Conservation (phyloP, 257 asterid genomes). For the Eustoma russellianum region DNA sequence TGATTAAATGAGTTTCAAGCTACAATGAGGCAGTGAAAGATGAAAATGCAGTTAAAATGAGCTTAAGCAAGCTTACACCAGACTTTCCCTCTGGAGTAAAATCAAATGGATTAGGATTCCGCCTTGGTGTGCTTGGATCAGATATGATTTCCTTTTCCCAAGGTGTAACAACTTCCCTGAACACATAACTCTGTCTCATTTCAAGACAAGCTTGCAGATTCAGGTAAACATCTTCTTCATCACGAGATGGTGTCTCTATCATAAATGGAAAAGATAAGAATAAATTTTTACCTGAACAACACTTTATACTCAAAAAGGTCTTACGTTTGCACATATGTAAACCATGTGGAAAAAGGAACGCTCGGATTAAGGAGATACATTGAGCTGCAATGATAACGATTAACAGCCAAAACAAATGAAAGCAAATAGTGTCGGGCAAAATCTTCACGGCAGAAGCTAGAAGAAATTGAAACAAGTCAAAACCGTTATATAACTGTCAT, state of each 20-base stretch:
- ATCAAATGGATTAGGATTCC: slow-evolving; percentile 73
- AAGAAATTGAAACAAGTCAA: too few relatives aligned
- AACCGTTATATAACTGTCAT: too few relatives aligned
- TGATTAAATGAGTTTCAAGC: slow-evolving; percentile 1
- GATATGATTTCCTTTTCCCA: slow-evolving; percentile 85
- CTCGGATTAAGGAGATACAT: too few relatives aligned
- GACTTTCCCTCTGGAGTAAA: slow-evolving; percentile 59
- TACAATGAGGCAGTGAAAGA: slow-evolving; percentile 4
- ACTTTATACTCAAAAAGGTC: background rate
- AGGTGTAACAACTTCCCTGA: slow-evolving; percentile 66
- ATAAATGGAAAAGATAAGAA: slow-evolving; percentile 10
- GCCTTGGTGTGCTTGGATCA: slow-evolving; percentile 94
- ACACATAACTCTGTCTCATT: slow-evolving; percentile 61
- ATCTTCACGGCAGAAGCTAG: too few relatives aligned
- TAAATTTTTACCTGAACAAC: slow-evolving; percentile 2
- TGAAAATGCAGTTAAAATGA: slow-evolving; percentile 5
- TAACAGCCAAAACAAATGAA: too few relatives aligned
- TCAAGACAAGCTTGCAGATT: slow-evolving; percentile 78
- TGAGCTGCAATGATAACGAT: too few relatives aligned
- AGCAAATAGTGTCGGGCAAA: too few relatives aligned
- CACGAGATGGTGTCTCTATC: slow-evolving; percentile 77
- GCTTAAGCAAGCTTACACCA: slow-evolving; percentile 42
- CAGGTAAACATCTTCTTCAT: slow-evolving; percentile 74
- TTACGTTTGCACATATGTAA: too few relatives aligned
- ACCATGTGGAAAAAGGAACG: too few relatives aligned